Conservation (phyloP, 2,329 filamentous ascomycete genomes). For the Xylariaceae sp. region DNA sequence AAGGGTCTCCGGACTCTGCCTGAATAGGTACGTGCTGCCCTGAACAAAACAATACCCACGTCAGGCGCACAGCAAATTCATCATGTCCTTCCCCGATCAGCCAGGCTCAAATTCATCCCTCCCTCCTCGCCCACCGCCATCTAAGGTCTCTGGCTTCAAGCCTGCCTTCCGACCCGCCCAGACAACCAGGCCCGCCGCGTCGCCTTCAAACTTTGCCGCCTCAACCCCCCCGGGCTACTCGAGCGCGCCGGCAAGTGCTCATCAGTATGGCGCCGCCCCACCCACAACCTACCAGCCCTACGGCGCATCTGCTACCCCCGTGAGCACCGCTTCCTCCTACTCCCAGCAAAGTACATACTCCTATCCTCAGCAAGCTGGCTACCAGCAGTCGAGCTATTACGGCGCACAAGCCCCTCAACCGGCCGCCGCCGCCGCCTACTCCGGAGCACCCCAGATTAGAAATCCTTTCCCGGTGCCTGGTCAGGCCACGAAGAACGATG, state of each 20-base stretch:
- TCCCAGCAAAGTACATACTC: conserved; percentile 24
- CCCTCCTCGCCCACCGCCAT: conserved; percentile 72
- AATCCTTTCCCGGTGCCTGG: conserved; percentile 76
- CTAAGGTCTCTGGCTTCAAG: conserved; percentile 47
- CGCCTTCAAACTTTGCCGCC: conserved; percentile 33
- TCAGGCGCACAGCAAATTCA: conserved; percentile 51
- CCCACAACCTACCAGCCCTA: conserved; percentile 36
- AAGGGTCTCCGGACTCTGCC: conserved; percentile 9
- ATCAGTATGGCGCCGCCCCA: conserved; percentile 43
- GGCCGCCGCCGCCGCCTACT: conserved; percentile 41
- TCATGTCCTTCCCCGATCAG: conserved; percentile 85
- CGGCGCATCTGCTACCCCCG: conserved; percentile 29
- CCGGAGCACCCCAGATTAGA: conserved; percentile 64
- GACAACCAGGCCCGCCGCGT: conserved; percentile 31
- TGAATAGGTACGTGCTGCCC: conserved; percentile 47
- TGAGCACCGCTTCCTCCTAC: conserved; percentile 21
- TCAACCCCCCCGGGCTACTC: conserved; percentile 32
- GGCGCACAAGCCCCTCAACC: conserved; percentile 25
- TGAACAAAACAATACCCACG: conserved; percentile 29
- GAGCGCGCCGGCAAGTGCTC: conserved; percentile 37
- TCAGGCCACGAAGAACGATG: conserved; percentile 38
- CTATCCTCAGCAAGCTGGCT: conserved; percentile 30
- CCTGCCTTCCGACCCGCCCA: conserved; percentile 45
- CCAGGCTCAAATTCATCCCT: conserved; percentile 69
- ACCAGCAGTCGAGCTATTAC: conserved; percentile 35